These are phyloP conservation scores for Leccinum subatratum DNA, from an alignment of 1,284 basidiomycete species.

Conservation along the genomic window DNA sequence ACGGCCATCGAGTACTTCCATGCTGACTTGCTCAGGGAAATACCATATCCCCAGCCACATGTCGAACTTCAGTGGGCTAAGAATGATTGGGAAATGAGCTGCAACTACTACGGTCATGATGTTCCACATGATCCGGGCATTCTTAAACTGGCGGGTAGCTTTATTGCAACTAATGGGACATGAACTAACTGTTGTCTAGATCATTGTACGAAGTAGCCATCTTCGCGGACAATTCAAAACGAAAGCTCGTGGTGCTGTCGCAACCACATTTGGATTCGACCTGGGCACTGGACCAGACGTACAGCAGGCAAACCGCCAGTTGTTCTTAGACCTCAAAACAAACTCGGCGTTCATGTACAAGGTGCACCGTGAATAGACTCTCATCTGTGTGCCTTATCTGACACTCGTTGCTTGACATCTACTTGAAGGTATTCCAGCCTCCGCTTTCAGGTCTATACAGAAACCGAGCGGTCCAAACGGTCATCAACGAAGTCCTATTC, in stretches of 20 bases:
- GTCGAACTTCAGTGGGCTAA: neutral
- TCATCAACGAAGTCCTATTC: slow-evolving; percentile 5
- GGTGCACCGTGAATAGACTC: neutral
- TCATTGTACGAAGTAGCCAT: neutral
- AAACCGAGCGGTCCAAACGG: neutral
- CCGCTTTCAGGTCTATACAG: neutral
- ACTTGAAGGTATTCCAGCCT: neutral
- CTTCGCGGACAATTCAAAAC: neutral
- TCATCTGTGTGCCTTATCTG: neutral
- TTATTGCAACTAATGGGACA: neutral
- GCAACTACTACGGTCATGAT: neutral
- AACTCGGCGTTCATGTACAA: neutral
- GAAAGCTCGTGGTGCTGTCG: neutral
- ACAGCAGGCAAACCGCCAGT: neutral
- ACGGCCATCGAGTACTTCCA: neutral
- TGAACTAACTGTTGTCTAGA: neutral
- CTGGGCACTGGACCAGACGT: neutral
- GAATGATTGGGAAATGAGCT: neutral
- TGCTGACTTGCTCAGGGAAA: neutral
- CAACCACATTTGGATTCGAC: neutral
- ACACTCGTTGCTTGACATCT: neutral
- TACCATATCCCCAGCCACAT: neutral
- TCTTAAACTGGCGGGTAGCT: neutral
- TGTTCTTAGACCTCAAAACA: neutral
- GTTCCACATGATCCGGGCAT: neutral